A percentile compares a stretch with the other conserved stretches of the same genome.
Conservation (phyloP, 1,284 basidiomycete genomes). For the Phylloboletellus chloephorus region DNA sequence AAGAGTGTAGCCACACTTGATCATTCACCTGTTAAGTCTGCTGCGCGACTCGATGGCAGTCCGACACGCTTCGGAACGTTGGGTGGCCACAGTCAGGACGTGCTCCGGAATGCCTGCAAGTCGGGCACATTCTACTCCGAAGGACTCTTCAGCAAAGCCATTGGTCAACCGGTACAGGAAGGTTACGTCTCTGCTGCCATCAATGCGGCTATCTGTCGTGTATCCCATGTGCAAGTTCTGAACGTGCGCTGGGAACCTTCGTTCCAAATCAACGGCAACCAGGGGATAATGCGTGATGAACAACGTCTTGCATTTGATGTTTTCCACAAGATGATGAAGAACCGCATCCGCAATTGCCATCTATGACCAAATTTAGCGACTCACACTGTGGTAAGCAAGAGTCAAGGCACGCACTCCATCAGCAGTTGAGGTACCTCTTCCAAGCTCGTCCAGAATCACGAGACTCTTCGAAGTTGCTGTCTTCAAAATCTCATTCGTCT, state of each 20-base stretch:
- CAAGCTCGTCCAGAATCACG: conserved; percentile 85
- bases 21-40: conserved; percentile 46
- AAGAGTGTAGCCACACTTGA: not conserved
- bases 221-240: conserved; percentile 87
- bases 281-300: conserved; percentile 93
- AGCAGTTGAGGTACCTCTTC: conserved; percentile 78
- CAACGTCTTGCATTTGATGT: conserved; percentile 71
- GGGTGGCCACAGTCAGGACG: conserved; percentile 57
- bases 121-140: conserved; percentile 85
- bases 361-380: conserved; percentile 35
- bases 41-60: conserved; percentile 44
- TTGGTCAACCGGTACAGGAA: conserved; percentile 76
- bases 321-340: conserved; percentile 65
- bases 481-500: conserved; percentile 86
- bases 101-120: conserved; percentile 74
- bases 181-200: conserved; percentile 73
- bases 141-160: conserved; percentile 76
- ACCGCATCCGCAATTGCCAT: conserved; percentile 82
- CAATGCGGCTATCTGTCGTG: conserved; percentile 55
- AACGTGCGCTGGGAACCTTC: conserved; percentile 51
- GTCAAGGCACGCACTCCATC: conserved; percentile 58
- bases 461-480: conserved; percentile 68
- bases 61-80: conserved; percentile 55
- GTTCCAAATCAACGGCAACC: conserved; percentile 55
- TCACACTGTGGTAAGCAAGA: not conserved